Conservation (phyloP, 2,329 filamentous ascomycete genomes). For the Davidsoniella virescens region DNA sequence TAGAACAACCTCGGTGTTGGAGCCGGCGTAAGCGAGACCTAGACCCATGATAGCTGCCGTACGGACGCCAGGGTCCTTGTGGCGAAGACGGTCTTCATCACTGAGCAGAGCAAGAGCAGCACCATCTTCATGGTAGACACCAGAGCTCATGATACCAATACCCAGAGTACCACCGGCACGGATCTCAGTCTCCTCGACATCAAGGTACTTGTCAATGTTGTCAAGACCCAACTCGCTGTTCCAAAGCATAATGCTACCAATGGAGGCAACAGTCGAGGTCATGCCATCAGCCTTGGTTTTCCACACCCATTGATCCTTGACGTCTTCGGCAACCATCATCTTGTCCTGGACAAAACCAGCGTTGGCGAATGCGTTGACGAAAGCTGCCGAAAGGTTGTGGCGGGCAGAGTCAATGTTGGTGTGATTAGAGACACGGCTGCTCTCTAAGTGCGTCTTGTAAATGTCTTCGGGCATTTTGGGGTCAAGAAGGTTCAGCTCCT, state of each 20-base stretch:
- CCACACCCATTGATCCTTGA: conserved; percentile 92
- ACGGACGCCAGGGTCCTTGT: conserved; percentile 60
- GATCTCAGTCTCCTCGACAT: conserved; percentile 58
- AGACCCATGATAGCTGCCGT: conserved; percentile 90
- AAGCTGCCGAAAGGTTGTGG: conserved; percentile 88
- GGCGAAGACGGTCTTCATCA: conserved; percentile 62
- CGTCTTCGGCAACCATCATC: conserved; percentile 84
- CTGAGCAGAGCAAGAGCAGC: conserved; percentile 75
- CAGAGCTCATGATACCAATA: conserved; percentile 90
- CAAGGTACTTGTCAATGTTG: conserved; percentile 89
- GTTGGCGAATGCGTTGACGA: conserved; percentile 95
- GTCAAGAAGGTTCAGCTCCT: conserved; percentile 92
- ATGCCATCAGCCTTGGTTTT: conserved; percentile 98
- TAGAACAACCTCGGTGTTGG: conserved; percentile 77
- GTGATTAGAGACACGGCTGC: conserved; percentile 76
- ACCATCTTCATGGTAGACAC: conserved; percentile 76
- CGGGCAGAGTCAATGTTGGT: conserved; percentile 91
- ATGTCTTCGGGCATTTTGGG: conserved; percentile 97
- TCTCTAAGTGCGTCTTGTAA: conserved; percentile 97
- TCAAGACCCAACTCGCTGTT: conserved; percentile 85
- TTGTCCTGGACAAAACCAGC: conserved; percentile 92
- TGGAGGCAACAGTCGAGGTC: conserved; percentile 86
- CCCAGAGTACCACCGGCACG: conserved; percentile 84
- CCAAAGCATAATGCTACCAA: conserved; percentile 85
- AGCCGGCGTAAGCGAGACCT: conserved; percentile 84